Evolutionary conservation across 2,329 filamentous ascomycete species (phyloP), one percentile per base, ranked within the genome.

Genomic region (Simplicillium sp.): DNA sequence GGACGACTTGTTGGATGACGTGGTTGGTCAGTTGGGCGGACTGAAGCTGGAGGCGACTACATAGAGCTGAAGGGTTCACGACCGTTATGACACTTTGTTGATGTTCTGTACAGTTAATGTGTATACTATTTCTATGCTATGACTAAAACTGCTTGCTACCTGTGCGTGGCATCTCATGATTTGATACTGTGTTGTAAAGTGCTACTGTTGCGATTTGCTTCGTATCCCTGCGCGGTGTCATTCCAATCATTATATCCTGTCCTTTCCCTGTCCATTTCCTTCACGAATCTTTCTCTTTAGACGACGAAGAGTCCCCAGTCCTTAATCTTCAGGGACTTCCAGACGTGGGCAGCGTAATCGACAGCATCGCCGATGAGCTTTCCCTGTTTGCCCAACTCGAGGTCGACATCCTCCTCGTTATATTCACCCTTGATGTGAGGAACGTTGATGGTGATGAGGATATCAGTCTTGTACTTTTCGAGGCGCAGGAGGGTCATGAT

Each of bases 381-480:
- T 4, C 81, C 84, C 54, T 75, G 73, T 56, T 75, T 80, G 13
- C 80, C 80, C 42, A 78, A 61, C 54, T 78, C 71, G 42, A 81
- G 62, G 54, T 86, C 77, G 13, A 90, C 77, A 28, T 87, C 80
- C 8, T 82, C 80, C 59, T 80, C 76, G 51, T 80, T 70, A 56
- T 87, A 87, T 58, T 84, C 77, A 46, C 82, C 81, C 50, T 77
- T 72, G 50, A 87, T 82, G 56, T 92, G 83, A 20, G 89, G 90
- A 37, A 94, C 84, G 61, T 95, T 96, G 55, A 95, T 77, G 33
- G 85, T 85, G 46, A 95, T 78, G 36, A 95, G 67, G 32, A 97
- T 66, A 61, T 97, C 90, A 1, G 89, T 90, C 43, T 69, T 70
- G 56, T 88, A 73, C 52, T 76, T 73, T 60, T 82, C 82, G 36